phyloP scores from a whole-genome alignment of 768 basidiomycete genomes.

The Tricholoma saponaceum region DNA sequence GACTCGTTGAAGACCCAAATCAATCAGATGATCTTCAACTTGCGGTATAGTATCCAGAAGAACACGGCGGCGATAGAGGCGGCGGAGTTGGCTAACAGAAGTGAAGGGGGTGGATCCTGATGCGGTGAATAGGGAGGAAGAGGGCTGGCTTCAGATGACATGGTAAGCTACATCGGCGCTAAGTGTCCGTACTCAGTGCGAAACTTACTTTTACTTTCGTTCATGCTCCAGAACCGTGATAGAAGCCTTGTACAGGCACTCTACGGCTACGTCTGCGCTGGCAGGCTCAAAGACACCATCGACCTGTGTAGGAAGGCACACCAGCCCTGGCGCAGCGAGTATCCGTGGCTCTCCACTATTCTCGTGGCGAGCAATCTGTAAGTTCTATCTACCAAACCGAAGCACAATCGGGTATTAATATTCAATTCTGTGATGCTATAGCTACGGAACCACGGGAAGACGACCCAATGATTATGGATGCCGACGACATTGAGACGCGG shows the following conservation, averaged over 20 bases:
- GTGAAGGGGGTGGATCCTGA: conserved; percentile 81
- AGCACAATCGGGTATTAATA: neutral
- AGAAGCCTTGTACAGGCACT: conserved; percentile 72
- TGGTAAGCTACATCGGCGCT: conserved; percentile 41
- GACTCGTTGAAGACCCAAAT: conserved; percentile 99
- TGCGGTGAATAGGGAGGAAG: conserved; percentile 51
- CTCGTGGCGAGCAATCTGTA: conserved; percentile 70
- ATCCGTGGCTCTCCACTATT: conserved; percentile 81
- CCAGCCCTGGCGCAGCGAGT: conserved; percentile 88
- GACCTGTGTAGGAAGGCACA: conserved; percentile 80
- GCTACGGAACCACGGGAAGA: conserved; percentile 41
- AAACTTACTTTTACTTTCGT: neutral
- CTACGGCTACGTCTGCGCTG: conserved; percentile 80
- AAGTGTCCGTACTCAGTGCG: neutral
- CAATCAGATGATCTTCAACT: conserved; percentile 98
- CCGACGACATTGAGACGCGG: conserved; percentile 52
- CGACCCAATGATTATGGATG: conserved; percentile 43
- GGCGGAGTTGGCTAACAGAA: no score
- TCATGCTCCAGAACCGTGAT: conserved; percentile 63
- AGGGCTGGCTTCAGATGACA: conserved; percentile 70
- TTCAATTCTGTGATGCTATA: conserved; percentile 6
- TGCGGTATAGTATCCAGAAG: conserved; percentile 92
- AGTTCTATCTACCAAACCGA: conserved; percentile 18
- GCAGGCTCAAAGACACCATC: conserved; percentile 80
- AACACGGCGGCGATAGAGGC: conserved; percentile 96